Evolutionary conservation across 495 filamentous ascomycete species (phyloP).

Genomic region (Saxophila tyrrhenica): DNA sequence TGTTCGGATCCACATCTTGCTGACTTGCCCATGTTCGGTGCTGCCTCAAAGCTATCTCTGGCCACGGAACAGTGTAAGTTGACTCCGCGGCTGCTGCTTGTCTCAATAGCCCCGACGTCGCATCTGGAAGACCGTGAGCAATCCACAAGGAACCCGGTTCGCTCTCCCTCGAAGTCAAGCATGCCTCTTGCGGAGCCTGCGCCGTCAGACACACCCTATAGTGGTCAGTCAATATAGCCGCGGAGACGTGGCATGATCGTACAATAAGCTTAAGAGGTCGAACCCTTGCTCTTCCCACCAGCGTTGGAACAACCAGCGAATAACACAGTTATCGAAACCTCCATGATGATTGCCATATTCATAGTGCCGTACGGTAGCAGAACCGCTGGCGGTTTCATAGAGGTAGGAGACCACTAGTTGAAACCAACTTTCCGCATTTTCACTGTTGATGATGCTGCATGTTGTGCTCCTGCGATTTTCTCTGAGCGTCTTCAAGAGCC

Average conservation of each 20-base stretch:
- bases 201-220: not conserved
- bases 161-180: not conserved
- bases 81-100: not conserved
- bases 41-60: not conserved
- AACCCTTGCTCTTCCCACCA: not conserved
- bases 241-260: not conserved
- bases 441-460: not conserved
- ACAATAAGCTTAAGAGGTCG: not conserved
- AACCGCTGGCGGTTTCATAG: not conserved
- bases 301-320: not conserved
- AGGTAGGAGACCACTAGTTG: not conserved
- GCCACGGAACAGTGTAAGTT: not conserved
- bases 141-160: not conserved
- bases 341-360: not conserved
- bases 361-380: not conserved
- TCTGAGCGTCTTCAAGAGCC: not conserved
- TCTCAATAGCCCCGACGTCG: not conserved
- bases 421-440: not conserved
- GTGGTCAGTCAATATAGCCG: not conserved
- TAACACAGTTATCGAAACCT: not conserved
- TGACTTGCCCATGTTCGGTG: not conserved
- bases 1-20: not conserved
- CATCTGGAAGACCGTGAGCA: not conserved
- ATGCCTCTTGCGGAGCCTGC: not conserved
- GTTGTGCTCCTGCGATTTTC: not conserved